phyloP scores from a whole-genome alignment of 345 rosid species.

The Durio zibethinus region DNA sequence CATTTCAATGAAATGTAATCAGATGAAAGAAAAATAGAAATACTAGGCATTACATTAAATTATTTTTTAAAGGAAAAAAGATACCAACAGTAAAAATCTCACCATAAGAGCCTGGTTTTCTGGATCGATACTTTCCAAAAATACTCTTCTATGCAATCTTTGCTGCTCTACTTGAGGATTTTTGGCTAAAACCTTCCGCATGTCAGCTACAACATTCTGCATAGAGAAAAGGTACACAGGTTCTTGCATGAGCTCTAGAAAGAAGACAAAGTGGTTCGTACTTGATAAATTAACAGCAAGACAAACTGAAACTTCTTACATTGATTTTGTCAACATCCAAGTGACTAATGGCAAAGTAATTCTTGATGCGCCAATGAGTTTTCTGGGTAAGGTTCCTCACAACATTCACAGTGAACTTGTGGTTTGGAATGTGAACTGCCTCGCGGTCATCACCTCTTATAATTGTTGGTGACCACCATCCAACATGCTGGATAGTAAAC shows the following conservation, averaged over 20 bases:
- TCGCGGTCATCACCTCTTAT: constrained; percentile 97
- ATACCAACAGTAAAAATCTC: constrained; percentile 11
- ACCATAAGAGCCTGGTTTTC: constrained; percentile 89
- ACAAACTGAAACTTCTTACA: constrained; percentile 45
- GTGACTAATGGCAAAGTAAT: constrained; percentile 83
- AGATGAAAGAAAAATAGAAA: background rate
- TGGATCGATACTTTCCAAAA: constrained; percentile 58
- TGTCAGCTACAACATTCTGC: constrained; percentile 81
- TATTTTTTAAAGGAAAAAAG: background rate
- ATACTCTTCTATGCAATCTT: constrained; percentile 87
- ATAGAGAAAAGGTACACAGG: constrained; percentile 12
- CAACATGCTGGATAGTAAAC: constrained; percentile 54
- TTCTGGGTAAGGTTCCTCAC: constrained; percentile 96
- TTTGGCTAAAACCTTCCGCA: constrained; percentile 95
- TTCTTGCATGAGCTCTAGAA: constrained; percentile 6
- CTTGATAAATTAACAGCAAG: background rate
- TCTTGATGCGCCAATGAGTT: constrained; percentile 97
- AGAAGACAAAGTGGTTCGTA: background rate
- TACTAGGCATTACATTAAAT: background rate
- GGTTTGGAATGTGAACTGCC: constrained; percentile 96
- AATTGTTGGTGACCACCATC: constrained; percentile 99
- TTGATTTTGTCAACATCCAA: constrained; percentile 79
- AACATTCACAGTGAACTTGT: constrained; percentile 73
- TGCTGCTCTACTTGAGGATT: constrained; percentile 95
- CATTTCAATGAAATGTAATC: background rate